A percentile compares a stretch with the other conserved stretches of the same genome.
phyloP scores from a whole-genome alignment of 2,329 filamentous ascomycete genomes.

The Ceratocystis diversiconidia region DNA sequence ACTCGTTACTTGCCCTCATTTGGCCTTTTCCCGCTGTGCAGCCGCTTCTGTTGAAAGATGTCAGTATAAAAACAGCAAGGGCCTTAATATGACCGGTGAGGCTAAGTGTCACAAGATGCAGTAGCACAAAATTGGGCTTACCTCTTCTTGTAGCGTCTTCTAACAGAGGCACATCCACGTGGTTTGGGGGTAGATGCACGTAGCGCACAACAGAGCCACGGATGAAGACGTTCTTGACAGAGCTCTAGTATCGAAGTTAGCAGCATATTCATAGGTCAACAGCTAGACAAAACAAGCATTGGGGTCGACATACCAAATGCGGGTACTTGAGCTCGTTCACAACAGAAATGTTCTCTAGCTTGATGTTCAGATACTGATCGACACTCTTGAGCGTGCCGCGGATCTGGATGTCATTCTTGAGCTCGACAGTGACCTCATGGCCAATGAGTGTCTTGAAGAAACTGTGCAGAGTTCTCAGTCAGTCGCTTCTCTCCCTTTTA shows the following conservation, averaged over 20 bases:
- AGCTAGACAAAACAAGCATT: background rate
- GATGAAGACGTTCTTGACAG: conserved; percentile 93
- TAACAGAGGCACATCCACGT: conserved; percentile 72
- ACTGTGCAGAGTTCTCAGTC: conserved; percentile 31
- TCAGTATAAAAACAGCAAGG: background rate
- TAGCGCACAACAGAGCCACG: conserved; percentile 86
- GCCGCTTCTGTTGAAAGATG: conserved; percentile 35
- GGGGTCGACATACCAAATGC: conserved; percentile 51
- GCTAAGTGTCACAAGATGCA: too few species aligned
- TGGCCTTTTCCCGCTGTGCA: conserved; percentile 43
- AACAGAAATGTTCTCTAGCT: conserved; percentile 87
- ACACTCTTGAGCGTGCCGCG: conserved; percentile 91
- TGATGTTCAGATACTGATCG: conserved; percentile 98
- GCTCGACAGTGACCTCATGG: conserved; percentile 91
- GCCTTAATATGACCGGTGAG: background rate
- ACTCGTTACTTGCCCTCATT: conserved; percentile 25
- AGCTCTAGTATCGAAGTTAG: conserved; percentile 32
- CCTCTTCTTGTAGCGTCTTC: conserved; percentile 86
- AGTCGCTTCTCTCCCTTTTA: background rate
- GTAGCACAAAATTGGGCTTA: conserved; percentile 27
- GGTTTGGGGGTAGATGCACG: conserved; percentile 68
- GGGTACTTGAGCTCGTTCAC: conserved; percentile 90
- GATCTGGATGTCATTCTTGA: conserved; percentile 98
- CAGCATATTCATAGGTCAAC: background rate
- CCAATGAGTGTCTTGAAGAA: conserved; percentile 99